Evolutionary conservation across 169 alveolate species (phyloP), one percentile per base, ranked within the genome.

Genomic region (Cryptosporidium bovis): DNA sequence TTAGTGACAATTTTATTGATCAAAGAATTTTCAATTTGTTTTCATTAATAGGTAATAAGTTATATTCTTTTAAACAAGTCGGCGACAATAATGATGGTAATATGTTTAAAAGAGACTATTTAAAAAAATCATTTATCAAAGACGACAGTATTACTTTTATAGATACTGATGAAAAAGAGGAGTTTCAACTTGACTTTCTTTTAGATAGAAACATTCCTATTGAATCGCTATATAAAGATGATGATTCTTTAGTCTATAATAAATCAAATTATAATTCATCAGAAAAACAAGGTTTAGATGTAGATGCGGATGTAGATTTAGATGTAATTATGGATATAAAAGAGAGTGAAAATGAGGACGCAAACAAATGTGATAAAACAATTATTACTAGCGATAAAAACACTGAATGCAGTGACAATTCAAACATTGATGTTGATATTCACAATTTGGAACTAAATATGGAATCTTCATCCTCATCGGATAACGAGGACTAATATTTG

Each of bases 401-500:
- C 10, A 40, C 13, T 40, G 48, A 40, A 0, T 40, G 4, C 10
- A 6, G 10, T 8, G 48, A 40, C 48, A 40, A 40, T 40, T 40
- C 48, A 40, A 40, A 40, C 48, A 40, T 40, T 40, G 10, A 40
- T 40, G 10, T 40, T 40, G 56, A 69, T 15, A 15, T 51, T 60
- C 34, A 69, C 29, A 40, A 51, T 15, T 10, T 69, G 24, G 83
- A 69, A 10, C 33, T 69, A 8, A 34, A 51, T 3, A 69, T 69
- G 66, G 67, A 51, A 51, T 27, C 83, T 53, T 69, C 55, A 48
- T 48, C 83, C 34, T 69, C 83, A n/a, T 64, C 16, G 15, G 83
- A 69, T 24, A 64, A 56, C 20, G 51, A 69, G 8, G 51, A n/a
- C 2, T 51, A 69, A 40, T 33, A 16, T 18, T 51, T 62, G 27